Evolutionary conservation across 2,329 filamentous ascomycete genomes (phyloP), one percentile per base, ranked within the genome.

Genomic region (Neonectria neomacrospora): DNA sequence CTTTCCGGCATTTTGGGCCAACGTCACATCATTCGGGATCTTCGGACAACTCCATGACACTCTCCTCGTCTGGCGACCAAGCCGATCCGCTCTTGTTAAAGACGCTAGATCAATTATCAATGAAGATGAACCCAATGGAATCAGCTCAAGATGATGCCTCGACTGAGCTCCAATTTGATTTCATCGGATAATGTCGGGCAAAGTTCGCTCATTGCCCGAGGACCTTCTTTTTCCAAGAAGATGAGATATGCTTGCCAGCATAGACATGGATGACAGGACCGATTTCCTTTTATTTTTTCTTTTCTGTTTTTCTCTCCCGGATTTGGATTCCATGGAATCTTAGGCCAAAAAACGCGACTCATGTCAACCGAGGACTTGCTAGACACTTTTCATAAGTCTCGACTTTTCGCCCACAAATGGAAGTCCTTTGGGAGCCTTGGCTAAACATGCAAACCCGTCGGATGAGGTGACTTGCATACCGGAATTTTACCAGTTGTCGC

Each of bases 1-100:
- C 28, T 26, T 61, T 56, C 47, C 26, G 37, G 8, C 39, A 57
- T 39, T 32, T 50, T 22, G 58, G 58, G 5, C 58, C 58, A 6
- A 23, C 28, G 9, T 61, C 58, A 20, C 37, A 9, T 12, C 47
- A 44, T 18, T 26, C 45, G 6, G 47, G 26, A 52, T 16, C 42
- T 34, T 55, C 53, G 8, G 45, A 53, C 3, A 37, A 32, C 11
- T 56, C 58, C 7, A 32, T 61, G 22, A 28, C 34, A 10, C 58
- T 61, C 30, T 18, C 32, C 5, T 52, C 58, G n/a, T 44, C 28
- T 16, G 30, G 45, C 28, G 26, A 30, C 39, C 44, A 16, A 22
- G 52, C 51, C 6, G 50, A 52, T 11, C 42, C 44, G 10, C 9
- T n/a, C 10, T 53, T 48, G 16, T 12, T 12, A 18, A 52, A 20